Conservation (phyloP, 129 eudicot genomes). For the Gnaphalium uliginosum region DNA sequence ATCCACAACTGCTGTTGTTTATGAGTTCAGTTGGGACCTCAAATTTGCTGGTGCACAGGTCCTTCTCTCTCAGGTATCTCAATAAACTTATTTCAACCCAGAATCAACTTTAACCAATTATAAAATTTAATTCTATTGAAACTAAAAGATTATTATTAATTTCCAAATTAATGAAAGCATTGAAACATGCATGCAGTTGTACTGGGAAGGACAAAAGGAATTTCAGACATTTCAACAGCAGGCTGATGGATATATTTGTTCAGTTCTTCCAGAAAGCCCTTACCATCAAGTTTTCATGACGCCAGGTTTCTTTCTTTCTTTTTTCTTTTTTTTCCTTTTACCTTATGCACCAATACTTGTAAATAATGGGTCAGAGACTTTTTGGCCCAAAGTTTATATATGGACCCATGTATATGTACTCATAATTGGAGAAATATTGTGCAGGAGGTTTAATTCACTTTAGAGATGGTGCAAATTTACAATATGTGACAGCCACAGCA, state of each 20-base stretch:
- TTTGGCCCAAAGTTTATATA: background rate
- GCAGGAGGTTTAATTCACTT: constrained; percentile 71
- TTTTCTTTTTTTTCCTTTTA: background rate
- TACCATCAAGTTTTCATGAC: constrained; percentile 50
- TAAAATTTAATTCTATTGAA: background rate
- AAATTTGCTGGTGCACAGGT: constrained; percentile 78
- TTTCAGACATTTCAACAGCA: constrained; percentile 48
- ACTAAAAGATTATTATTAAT: background rate
- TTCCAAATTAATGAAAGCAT: background rate
- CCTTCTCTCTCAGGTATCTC: constrained; percentile 64
- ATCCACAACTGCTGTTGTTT: constrained; percentile 49
- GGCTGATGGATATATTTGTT: constrained; percentile 72
- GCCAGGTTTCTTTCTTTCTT: constrained; percentile 47
- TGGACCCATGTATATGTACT: background rate
- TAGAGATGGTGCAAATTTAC: constrained; percentile 93
- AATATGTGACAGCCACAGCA: constrained; percentile 72
- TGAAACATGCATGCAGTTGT: constrained; percentile 39
- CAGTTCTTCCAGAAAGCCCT: constrained; percentile 71
- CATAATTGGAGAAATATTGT: constrained; percentile 4
- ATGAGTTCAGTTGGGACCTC: constrained; percentile 86
- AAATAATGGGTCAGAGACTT: background rate
- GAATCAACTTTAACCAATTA: background rate
- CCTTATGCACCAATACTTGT: background rate
- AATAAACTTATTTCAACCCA: background rate
- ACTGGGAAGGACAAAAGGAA: constrained; percentile 50